Evolutionary conservation across 495 filamentous ascomycete species (phyloP), one percentile per base, ranked within the genome.

Genomic region (Hypoxylon lienhwacheense): DNA sequence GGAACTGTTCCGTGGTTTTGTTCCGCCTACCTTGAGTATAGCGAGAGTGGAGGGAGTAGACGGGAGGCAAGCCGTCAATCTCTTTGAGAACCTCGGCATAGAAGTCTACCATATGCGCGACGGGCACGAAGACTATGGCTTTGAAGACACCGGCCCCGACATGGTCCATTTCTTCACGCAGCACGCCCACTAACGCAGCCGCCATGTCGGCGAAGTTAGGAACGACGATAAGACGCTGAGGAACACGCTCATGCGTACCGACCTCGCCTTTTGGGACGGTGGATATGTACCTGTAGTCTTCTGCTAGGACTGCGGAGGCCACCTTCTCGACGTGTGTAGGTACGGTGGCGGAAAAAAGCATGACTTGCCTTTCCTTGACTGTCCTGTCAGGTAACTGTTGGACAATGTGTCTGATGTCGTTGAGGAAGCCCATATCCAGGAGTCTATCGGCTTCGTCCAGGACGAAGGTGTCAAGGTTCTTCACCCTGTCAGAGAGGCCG

Each of bases 281-380:
- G 2, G 83, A 85, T 26, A 86, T 81, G 47, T 65, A 77, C 32
- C 73, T 77, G 70, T 86, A 83, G 28, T 76, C 74, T 12, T 73
- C 69, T 4, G 70, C 72, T 39, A 86, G 70, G 17, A 85, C 81
- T 22, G 82, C 64, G 28, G 73, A 76, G 36, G 85, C 74, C 5
- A 85, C 81, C 41, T 85, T 76, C 60, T 79, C 66, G 55, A 87
- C 82, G 55, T 84, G 81, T 4, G 75, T 70, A 7, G 83, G 81
- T 25, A 87, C 66, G n/a, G 85, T 87, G 33, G 85, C 85, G 1
- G 83, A 85, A 69, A 87, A 87, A 53, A 85, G 84, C 84, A 87
- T 86, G 39, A 82, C 81, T 65, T 87, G 84, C 75, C 85, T 81
- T 24, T 77, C 70, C 0, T 66, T 65, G 10, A 43, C 43, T 5